Base-by-base conservation (phyloP, 108 stramenopile species). In the Conticribra weissflogii region DNA sequence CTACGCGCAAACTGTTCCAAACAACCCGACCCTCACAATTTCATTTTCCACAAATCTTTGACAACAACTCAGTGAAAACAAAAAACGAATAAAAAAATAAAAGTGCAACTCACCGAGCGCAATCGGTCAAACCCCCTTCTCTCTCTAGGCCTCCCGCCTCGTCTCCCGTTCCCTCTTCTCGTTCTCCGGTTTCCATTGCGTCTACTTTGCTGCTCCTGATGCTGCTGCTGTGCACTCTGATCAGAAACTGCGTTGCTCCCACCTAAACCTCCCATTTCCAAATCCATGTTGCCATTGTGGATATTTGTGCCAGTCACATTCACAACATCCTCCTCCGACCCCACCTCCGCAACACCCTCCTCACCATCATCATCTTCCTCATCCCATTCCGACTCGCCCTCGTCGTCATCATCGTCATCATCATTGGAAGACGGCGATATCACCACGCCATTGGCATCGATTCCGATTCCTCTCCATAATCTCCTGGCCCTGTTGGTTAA, bases 121-220 rank as follows among this genome's bases (percentile, higher is more conserved):
- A 94, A 69, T 64, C 87, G 87, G 85, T 94, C 93, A 83, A 94
- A 94, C 49, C 93, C 93, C 34, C 81, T 54, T 17, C 88, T 30
- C 68, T 74, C 83, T 63, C 60, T 69, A 53, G 18, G 45, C 47
- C 51, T 50, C 21, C 49, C 8, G 0, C 68, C 31, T 25, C 65
- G 28, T 2, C 29, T 31, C 83, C 17, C 79, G 61, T 78, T 70
- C 33, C 74, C 73, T 15, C 57, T 55, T 41, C 51, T 22, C 56
- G 15, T 9, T 66, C 3, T 17, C 41, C 49, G 32, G 25, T 27
- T 19, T 30, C 28, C 0, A 25, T 1, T 52, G 24, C n/a, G 2
- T 23, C 22, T 55, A 19, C 3, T 19, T 22, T n/a, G 60, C 41
- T 30, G 1, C 28, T 44, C 8, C 36, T 41, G 36, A 41, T 41